These are phyloP conservation scores for Moricandia moricandioides DNA, from an alignment of 345 rosid genomes.

Conservation along the genomic window DNA sequence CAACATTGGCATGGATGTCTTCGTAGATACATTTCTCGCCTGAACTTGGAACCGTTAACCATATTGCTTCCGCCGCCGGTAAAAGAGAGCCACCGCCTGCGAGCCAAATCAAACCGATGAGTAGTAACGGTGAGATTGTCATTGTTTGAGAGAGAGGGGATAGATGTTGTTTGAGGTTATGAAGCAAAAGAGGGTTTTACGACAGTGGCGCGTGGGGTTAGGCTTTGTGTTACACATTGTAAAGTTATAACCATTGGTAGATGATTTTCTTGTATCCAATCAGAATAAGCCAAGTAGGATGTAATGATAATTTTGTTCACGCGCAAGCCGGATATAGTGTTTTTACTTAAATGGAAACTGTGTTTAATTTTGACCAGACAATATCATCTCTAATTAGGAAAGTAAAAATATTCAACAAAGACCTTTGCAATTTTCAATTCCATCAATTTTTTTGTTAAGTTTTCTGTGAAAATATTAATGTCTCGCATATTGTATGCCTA, in stretches of 20 bases:
- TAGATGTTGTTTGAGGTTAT: background rate
- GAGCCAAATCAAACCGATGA: constrained; percentile 24
- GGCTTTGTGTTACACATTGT: background rate
- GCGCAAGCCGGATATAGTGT: background rate
- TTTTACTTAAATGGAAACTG: constrained; percentile 11
- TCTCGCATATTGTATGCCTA: background rate
- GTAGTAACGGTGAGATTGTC: constrained; percentile 20
- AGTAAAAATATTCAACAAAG: background rate
- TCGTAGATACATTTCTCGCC: constrained; percentile 27
- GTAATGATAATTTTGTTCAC: background rate
- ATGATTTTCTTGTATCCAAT: constrained; percentile 2
- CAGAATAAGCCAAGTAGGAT: background rate
- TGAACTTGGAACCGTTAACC: constrained; percentile 29
- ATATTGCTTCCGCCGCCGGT: constrained; percentile 13
- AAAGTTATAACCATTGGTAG: background rate
- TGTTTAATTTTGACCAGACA: constrained; percentile 21
- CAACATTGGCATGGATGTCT: constrained; percentile 24
- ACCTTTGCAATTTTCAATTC: background rate
- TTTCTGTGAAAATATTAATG: background rate
- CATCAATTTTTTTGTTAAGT: background rate
- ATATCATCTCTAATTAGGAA: constrained; percentile 4
- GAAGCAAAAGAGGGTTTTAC: background rate
- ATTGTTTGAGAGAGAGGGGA: constrained; percentile 2
- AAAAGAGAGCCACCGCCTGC: constrained; percentile 15
- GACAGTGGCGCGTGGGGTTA: background rate